phyloP scores from a whole-genome alignment of 2,329 filamentous ascomycete species.

The Davidsoniella neocaledoniae region DNA sequence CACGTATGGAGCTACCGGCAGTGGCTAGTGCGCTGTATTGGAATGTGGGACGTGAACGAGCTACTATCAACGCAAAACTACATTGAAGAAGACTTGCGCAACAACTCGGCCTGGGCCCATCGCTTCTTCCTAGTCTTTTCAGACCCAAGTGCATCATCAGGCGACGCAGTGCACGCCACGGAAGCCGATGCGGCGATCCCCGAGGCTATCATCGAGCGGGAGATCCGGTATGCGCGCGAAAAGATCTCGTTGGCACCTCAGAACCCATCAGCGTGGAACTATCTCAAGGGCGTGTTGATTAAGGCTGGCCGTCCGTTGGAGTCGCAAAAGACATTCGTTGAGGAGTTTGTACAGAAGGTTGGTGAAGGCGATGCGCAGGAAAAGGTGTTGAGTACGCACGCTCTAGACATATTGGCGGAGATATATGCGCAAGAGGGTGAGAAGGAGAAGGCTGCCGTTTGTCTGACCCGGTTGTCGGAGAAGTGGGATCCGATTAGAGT shows the following conservation, averaged over 20 bases:
- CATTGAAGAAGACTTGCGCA: constrained; percentile 67
- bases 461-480: constrained; percentile 55
- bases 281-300: constrained; percentile 58
- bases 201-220: constrained; percentile 48
- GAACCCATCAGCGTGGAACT: constrained; percentile 92
- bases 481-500: constrained; percentile 83
- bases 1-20: constrained; percentile 96
- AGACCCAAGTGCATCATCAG: constrained; percentile 34
- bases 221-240: constrained; percentile 56
- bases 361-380: constrained; percentile 29
- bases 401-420: constrained; percentile 56
- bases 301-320: constrained; percentile 41
- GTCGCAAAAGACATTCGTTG: constrained; percentile 30
- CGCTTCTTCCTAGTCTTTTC: constrained; percentile 84
- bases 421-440: constrained; percentile 42
- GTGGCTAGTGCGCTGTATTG: constrained; percentile 46
- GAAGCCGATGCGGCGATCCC: constrained; percentile 40
- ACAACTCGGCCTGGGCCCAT: constrained; percentile 97
- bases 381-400: constrained; percentile 44
- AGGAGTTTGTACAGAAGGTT: constrained; percentile 32
- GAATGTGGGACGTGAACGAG: constrained; percentile 55
- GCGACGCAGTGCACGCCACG: constrained; percentile 28
- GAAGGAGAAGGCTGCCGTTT: constrained; percentile 46
- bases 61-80: constrained; percentile 54
- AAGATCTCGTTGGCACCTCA: constrained; percentile 70